Evolutionary conservation across 2,329 filamentous ascomycete species (phyloP).

Genomic region (Rutstroemia sp.): DNA sequence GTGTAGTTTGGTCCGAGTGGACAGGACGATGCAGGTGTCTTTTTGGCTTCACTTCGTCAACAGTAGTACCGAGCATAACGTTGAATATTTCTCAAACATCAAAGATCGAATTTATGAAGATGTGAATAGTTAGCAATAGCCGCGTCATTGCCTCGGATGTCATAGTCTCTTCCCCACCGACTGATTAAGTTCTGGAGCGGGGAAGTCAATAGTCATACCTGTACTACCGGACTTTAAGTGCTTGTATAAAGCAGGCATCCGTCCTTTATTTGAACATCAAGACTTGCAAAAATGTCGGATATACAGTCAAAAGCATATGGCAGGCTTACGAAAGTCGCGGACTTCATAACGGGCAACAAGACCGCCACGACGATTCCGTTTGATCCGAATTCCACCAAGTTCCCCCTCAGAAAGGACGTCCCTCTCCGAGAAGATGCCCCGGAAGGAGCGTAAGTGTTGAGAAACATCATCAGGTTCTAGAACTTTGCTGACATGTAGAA

Average conservation of each 20-base stretch:
- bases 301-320: slow-evolving; percentile 12
- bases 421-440: slow-evolving; percentile 25
- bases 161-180: too few species aligned
- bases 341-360: slow-evolving; percentile 21
- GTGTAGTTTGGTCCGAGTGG: too few species aligned
- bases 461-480: neutral
- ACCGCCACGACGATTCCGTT: slow-evolving; percentile 24
- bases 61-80: too few species aligned
- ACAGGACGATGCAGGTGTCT: too few species aligned
- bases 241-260: too few species aligned
- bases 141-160: too few species aligned
- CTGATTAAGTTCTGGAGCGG: neutral
- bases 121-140: too few species aligned
- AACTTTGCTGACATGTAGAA: slow-evolving; percentile 4
- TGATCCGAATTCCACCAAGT: slow-evolving; percentile 26
- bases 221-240: too few species aligned
- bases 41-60: too few species aligned
- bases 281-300: slow-evolving; percentile 15
- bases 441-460: slow-evolving; percentile 22
- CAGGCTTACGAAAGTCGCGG: slow-evolving; percentile 22
- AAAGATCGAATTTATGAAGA: too few species aligned
- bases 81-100: too few species aligned
- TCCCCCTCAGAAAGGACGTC: slow-evolving; percentile 24
- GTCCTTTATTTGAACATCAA: too few species aligned
- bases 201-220: neutral